phyloP scores from a whole-genome alignment of 306 rosid genomes.

The Phaseolus lunatus region DNA sequence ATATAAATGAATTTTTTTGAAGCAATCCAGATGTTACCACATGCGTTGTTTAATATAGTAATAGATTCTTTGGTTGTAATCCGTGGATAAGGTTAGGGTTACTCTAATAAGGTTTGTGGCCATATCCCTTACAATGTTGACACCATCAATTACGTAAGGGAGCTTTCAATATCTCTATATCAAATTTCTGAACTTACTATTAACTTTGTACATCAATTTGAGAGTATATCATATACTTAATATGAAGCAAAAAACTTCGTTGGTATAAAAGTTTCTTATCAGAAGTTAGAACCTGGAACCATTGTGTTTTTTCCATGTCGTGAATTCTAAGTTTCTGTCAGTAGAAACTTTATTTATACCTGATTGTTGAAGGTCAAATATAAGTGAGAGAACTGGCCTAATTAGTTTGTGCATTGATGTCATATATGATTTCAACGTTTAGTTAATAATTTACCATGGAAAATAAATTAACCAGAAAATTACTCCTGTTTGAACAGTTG shows the following conservation, averaged over 20 bases:
- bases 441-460: neutral
- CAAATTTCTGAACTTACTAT: neutral
- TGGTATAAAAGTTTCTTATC: neutral
- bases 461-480: neutral
- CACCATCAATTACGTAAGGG: neutral
- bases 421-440: neutral
- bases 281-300: no score
- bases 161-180: neutral
- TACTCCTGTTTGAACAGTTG: neutral
- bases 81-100: constrained; percentile 35
- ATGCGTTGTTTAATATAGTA: constrained; percentile 42
- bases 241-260: neutral
- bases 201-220: neutral
- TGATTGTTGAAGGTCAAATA: neutral
- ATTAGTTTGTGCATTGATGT: neutral
- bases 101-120: neutral
- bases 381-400: neutral
- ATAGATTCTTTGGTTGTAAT: constrained; percentile 37
- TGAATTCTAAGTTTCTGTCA: neutral
- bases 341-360: neutral
- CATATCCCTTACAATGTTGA: neutral
- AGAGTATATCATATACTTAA: neutral
- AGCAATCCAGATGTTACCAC: constrained; percentile 54
- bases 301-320: neutral
- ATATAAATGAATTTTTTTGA: constrained; percentile 33